phyloP scores from a whole-genome alignment of 2,329 filamentous ascomycete genomes.

The Periconia sp. region DNA sequence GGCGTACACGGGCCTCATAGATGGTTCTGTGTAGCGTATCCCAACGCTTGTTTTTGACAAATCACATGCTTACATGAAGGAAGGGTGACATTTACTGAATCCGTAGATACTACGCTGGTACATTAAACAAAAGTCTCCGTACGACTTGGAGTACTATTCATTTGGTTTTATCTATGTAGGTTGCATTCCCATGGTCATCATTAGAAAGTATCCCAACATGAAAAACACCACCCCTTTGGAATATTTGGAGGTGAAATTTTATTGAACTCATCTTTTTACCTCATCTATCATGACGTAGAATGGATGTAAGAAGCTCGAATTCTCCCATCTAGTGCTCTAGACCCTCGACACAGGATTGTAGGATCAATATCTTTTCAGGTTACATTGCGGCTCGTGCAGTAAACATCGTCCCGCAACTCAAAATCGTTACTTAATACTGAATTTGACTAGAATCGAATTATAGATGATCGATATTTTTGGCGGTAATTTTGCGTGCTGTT shows the following conservation, averaged over 20 bases:
- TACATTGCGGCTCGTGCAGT: conserved; percentile 1
- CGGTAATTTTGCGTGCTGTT: too few species aligned
- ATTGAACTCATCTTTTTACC: too few species aligned
- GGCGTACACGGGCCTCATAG: neutral
- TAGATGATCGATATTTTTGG: too few species aligned
- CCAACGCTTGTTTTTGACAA: neutral
- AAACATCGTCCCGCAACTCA: neutral
- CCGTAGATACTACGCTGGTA: too few species aligned
- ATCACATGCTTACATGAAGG: neutral
- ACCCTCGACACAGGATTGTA: neutral
- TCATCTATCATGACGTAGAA: neutral
- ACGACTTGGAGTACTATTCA: too few species aligned
- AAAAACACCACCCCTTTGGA: too few species aligned
- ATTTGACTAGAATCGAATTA: neutral
- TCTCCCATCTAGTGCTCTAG: neutral
- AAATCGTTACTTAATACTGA: neutral
- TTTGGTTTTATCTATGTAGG: too few species aligned
- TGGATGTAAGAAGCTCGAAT: neutral
- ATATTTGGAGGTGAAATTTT: too few species aligned
- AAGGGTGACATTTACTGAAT: too few species aligned
- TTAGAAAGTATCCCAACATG: too few species aligned
- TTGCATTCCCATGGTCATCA: too few species aligned
- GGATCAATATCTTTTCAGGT: neutral
- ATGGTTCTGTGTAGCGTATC: neutral
- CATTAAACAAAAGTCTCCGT: too few species aligned